A percentile compares a stretch with the other conserved stretches of the same genome.
Evolutionary conservation across 257 asterid genomes (phyloP).

Genomic region (Solanum habrochaites): DNA sequence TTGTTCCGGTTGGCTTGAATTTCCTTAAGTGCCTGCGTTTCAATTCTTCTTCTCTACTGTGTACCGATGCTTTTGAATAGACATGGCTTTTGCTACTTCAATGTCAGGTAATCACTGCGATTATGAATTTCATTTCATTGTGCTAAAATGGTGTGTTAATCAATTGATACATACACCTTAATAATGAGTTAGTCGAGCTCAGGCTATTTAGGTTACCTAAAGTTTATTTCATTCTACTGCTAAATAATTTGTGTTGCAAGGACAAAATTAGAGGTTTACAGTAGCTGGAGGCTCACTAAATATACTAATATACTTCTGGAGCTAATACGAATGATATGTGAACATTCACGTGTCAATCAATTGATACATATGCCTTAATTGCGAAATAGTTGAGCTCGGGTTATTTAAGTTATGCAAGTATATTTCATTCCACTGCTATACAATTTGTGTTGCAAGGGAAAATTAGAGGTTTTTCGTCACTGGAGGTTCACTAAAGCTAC

Average conservation of each 20-base stretch:
- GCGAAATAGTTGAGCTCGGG: no score
- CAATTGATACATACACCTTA: background rate
- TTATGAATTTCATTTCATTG: background rate
- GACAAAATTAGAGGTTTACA: background rate
- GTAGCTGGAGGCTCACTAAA: background rate
- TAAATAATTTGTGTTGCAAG: background rate
- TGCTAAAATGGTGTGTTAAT: background rate
- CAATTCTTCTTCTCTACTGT: background rate
- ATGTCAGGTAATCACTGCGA: constrained; percentile 41
- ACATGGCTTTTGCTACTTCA: constrained; percentile 62
- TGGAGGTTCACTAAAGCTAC: no score
- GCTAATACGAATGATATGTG: no score
- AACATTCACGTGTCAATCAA: background rate
- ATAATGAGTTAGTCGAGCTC: background rate
- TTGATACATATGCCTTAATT: background rate
- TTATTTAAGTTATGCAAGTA: no score
- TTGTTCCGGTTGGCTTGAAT: background rate
- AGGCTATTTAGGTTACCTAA: background rate
- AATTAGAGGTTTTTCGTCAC: no score
- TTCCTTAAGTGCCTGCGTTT: background rate
- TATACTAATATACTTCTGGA: background rate
- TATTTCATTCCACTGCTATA: no score
- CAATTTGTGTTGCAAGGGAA: no score
- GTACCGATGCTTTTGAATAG: constrained; percentile 59
- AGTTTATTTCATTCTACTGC: background rate